Base-by-base conservation (phyloP, 805 yeast genomes). In the Cyberlindnera mycetangii region DNA sequence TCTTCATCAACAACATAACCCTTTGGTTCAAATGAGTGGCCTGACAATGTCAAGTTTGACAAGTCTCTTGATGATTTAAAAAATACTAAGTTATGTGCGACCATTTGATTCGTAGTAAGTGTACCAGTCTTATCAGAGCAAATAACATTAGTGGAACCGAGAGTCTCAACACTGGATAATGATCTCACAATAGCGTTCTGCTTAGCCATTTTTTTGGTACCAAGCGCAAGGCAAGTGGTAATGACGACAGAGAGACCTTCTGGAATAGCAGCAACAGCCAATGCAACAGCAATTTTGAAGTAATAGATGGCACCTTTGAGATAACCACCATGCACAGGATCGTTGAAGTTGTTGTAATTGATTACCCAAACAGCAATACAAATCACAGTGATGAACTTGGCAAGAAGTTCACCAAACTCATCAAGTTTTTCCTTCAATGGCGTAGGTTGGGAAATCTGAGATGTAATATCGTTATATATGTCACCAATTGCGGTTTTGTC, bases 261-360 rank as follows among this genome's bases (percentile, higher is more conserved):
- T 7, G 80, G 79, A 39, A 76, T 73, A 30, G 76, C 76, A 20
- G 81, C 76, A 38, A 75, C 78, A 2, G 76, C 76, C 63, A 66
- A 35, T 16, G 74, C 75, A 17, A 76, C 75, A 3, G 74, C 72
- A 32, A 75, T 70, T 61, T 74, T 71, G 50, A 75, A 75, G 45
- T 74, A 69, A 42, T 73, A 66, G 28, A 76, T 76, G 5, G 79
- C 80, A 43, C 69, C 71, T 39, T 66, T 66, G 31, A 67, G 28
- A 39, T 58, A 67, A 48, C 78, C 76, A 56, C 51, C 74, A 58
- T 62, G 78, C 47, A 56, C 69, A 51, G 68, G 78, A 54, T 68
- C 72, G 34, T 48, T 59, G 54, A 68, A 68, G 49, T 69, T 67
- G 45, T 59, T 55, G 39, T 59, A 61, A 62, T 77, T 58, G 63